These are phyloP conservation scores for Kernera saxatilis DNA, from an alignment of 345 rosid genomes.

Conservation along the genomic window DNA sequence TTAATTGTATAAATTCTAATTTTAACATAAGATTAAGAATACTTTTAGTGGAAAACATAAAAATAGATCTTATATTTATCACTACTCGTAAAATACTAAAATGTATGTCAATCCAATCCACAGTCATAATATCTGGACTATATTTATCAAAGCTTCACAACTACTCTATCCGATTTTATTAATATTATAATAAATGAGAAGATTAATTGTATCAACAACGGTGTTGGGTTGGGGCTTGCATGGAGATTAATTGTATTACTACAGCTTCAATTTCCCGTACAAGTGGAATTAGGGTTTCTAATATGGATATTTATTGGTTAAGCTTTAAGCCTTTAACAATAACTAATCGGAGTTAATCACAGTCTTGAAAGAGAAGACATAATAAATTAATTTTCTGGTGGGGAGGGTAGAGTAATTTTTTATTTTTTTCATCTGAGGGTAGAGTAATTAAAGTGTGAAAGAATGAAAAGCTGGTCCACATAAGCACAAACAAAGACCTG, in stretches of 20 bases:
- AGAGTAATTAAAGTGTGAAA: slow-evolving; percentile 21
- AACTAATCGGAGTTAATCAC: background rate
- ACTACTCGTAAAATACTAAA: background rate
- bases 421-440: no score
- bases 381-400: slow-evolving; percentile 17
- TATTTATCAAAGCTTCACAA: background rate
- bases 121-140: background rate
- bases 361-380: slow-evolving; percentile 10
- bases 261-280: background rate
- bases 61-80: background rate
- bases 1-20: background rate
- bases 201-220: background rate
- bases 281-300: slow-evolving; percentile 1
- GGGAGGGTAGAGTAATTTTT: no score
- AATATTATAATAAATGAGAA: background rate
- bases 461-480: slow-evolving; percentile 25
- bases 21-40: background rate
- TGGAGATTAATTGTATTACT: background rate
- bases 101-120: background rate
- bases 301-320: background rate
- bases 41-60: background rate
- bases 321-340: background rate
- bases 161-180: background rate
- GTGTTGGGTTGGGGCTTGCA: background rate
- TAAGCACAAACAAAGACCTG: slow-evolving; percentile 23